Percentiles rank a stretch among this genome's conserved stretches.
Evolutionary conservation across 805 yeast species (phyloP).

Genomic region (Ogataea neopini): DNA sequence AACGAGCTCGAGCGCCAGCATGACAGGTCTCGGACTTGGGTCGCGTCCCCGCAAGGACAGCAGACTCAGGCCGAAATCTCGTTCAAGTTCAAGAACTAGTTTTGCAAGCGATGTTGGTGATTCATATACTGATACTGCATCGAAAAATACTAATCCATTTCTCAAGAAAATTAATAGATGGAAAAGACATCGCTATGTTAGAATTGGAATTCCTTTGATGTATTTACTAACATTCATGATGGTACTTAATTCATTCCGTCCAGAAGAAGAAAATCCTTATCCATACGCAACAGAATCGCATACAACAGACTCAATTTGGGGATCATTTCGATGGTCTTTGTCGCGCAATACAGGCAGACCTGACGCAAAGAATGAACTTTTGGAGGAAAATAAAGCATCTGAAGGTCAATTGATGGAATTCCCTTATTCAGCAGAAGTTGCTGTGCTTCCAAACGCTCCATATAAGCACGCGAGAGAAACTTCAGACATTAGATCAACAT

Average conservation of each 20-base stretch:
- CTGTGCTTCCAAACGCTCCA: slow-evolving; percentile 41
- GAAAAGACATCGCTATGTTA: slow-evolving; percentile 18
- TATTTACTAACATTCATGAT: slow-evolving; percentile 21
- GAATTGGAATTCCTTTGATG: slow-evolving; percentile 22
- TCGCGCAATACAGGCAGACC: slow-evolving; percentile 12
- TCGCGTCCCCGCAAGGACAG: slow-evolving; percentile 13
- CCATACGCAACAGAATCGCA: background rate
- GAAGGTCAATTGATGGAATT: slow-evolving; percentile 23
- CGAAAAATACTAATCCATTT: slow-evolving; percentile 9
- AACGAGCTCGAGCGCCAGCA: slow-evolving; percentile 2
- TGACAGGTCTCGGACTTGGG: slow-evolving; percentile 3
- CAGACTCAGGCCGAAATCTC: slow-evolving; percentile 16
- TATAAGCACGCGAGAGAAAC: slow-evolving; percentile 37
- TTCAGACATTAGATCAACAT: slow-evolving; percentile 38
- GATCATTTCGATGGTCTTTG: slow-evolving; percentile 5
- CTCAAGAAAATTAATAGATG: slow-evolving; percentile 16
- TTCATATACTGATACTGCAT: slow-evolving; percentile 9
- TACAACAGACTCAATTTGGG: slow-evolving; percentile 2
- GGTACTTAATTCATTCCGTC: slow-evolving; percentile 10
- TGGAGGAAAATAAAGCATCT: slow-evolving; percentile 20
- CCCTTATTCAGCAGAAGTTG: slow-evolving; percentile 33
- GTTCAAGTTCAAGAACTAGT: slow-evolving; percentile 16
- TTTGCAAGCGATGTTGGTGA: slow-evolving; percentile 6
- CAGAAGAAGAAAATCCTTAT: background rate
- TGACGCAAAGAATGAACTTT: slow-evolving; percentile 21